These are phyloP conservation scores for Venturia nashicola DNA, from an alignment of 2,329 filamentous ascomycete genomes.

Conservation along the genomic window DNA sequence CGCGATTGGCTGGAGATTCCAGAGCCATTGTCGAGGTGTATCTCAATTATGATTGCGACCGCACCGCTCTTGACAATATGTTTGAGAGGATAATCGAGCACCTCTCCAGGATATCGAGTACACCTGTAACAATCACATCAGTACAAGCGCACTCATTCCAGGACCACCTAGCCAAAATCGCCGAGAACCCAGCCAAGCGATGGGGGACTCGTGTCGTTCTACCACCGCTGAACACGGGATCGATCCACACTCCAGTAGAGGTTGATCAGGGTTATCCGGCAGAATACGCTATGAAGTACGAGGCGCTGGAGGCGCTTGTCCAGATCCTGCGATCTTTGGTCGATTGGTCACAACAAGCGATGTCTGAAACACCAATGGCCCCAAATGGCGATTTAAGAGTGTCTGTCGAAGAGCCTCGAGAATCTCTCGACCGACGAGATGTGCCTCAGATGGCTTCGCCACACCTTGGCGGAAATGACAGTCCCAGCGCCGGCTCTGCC, in stretches of 20 bases:
- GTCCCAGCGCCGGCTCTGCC: slow-evolving; percentile 12
- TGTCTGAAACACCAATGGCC: slow-evolving; percentile 32
- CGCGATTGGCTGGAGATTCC: slow-evolving; percentile 73
- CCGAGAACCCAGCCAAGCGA: slow-evolving; percentile 46
- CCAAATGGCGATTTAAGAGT: slow-evolving; percentile 29
- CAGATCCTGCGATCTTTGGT: slow-evolving; percentile 82
- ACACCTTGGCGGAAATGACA: slow-evolving; percentile 5
- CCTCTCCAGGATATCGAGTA: slow-evolving; percentile 73
- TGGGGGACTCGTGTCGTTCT: slow-evolving; percentile 82
- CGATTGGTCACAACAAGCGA: slow-evolving; percentile 73
- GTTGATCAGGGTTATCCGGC: slow-evolving; percentile 62
- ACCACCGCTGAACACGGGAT: slow-evolving; percentile 64
- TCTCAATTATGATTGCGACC: slow-evolving; percentile 95
- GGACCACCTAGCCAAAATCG: slow-evolving; percentile 56
- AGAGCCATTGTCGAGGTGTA: slow-evolving; percentile 88
- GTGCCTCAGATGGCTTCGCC: slow-evolving; percentile 44
- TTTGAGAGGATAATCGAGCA: slow-evolving; percentile 93
- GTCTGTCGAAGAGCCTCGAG: slow-evolving; percentile 49
- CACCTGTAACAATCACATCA: slow-evolving; percentile 61
- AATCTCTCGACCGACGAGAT: slow-evolving; percentile 57
- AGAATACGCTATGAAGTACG: slow-evolving; percentile 84
- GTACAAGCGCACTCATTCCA: slow-evolving; percentile 78
- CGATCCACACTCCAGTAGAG: slow-evolving; percentile 47
- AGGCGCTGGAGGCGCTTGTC: slow-evolving; percentile 78
- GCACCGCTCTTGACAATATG: slow-evolving; percentile 86